phyloP scores from a whole-genome alignment of 768 basidiomycete species.

The Mycena rosella region DNA sequence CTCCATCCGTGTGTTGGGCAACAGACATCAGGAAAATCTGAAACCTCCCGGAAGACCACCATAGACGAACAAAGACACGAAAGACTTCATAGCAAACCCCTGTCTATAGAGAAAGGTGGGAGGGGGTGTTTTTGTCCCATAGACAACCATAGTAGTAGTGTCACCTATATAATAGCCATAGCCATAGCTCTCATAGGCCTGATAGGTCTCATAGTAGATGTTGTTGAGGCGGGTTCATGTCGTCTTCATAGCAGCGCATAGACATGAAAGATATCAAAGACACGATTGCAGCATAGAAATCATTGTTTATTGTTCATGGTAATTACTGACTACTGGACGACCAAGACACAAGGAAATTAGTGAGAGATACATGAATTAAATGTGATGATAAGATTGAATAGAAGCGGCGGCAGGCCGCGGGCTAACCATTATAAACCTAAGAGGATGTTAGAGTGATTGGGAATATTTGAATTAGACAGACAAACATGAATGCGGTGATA shows the following conservation, averaged over 20 bases:
- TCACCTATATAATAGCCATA: neutral
- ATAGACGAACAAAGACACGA: too few relatives aligned
- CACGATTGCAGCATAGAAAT: neutral
- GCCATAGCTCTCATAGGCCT: constrained; percentile 2
- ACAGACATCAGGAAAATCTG: too few relatives aligned
- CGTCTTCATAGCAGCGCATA: neutral
- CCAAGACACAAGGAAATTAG: neutral
- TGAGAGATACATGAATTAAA: neutral
- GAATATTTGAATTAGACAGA: neutral
- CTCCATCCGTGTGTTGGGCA: too few relatives aligned
- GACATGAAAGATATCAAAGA: neutral
- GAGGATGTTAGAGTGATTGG: neutral
- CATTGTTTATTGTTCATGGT: neutral
- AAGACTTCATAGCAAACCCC: too few relatives aligned
- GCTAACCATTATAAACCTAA: constrained; percentile 2
- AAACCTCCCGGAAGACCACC: too few relatives aligned
- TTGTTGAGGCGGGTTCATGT: neutral
- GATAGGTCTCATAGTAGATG: neutral
- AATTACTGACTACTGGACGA: constrained; percentile 5
- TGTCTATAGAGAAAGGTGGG: too few relatives aligned
- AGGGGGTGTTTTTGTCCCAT: neutral
- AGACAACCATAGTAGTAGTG: constrained; percentile 1
- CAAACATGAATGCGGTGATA: neutral
- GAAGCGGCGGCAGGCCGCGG: neutral
- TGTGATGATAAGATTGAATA: neutral